A percentile compares a stretch with the other conserved stretches of the same genome.
These are phyloP conservation scores for Phytomonas sp. DNA, from an alignment of 208 protist genomes.

Conservation along the genomic window DNA sequence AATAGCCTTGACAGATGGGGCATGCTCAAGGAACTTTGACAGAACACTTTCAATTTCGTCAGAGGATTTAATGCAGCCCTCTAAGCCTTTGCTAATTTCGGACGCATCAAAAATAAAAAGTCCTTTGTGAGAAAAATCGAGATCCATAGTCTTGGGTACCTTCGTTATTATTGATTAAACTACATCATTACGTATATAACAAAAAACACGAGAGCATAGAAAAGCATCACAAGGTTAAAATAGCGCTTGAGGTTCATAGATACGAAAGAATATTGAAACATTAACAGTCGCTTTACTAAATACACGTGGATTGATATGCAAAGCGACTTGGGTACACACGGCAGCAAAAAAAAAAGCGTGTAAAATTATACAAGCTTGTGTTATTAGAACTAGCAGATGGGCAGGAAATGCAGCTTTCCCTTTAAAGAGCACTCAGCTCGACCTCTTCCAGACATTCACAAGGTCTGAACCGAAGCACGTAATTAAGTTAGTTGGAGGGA, in stretches of 20 bases:
- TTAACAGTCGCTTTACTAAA: background rate
- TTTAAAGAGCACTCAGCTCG: conserved; percentile 21
- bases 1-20: conserved; percentile 9
- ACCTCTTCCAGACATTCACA: conserved; percentile 83
- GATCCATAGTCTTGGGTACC: conserved; percentile 39
- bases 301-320: background rate
- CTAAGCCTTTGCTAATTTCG: conserved; percentile 9
- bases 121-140: conserved; percentile 58
- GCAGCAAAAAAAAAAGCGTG: conserved; percentile 16
- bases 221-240: conserved; percentile 3
- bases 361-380: conserved; percentile 1
- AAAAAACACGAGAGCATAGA: background rate
- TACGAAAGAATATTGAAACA: background rate
- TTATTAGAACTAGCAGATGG: background rate
- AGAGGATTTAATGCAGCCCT: background rate
- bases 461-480: conserved; percentile 83
- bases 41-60: conserved; percentile 9
- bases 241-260: background rate
- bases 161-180: conserved; percentile 1
- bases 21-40: conserved; percentile 5
- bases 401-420: background rate
- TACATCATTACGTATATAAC: background rate
- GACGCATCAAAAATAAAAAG: conserved; percentile 66
- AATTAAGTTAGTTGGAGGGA: conserved; percentile 63
- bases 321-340: background rate